These are phyloP conservation scores for Arachnopeziza araneosa DNA, from an alignment of 2,329 filamentous ascomycete genomes.

Conservation along the genomic window DNA sequence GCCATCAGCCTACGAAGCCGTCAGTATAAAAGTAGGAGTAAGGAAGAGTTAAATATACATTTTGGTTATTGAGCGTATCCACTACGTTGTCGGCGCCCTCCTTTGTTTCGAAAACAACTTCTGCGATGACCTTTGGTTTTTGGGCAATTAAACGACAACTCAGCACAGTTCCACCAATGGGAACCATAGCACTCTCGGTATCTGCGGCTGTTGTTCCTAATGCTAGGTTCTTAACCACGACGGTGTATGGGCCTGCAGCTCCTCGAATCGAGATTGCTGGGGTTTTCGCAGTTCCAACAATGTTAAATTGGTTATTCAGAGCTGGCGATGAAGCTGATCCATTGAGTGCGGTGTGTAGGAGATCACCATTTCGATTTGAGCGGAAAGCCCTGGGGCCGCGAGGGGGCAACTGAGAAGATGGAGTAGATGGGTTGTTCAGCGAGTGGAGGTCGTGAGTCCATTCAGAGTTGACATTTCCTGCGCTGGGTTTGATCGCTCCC, in stretches of 20 bases:
- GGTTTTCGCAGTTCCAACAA: constrained; percentile 31
- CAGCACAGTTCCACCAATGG: constrained; percentile 62
- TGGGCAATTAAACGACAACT: constrained; percentile 64
- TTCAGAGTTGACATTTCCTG: constrained; percentile 57
- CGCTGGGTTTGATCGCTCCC: constrained; percentile 28
- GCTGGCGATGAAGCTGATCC: constrained; percentile 28
- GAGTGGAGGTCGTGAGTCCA: constrained; percentile 68
- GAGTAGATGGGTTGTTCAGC: constrained; percentile 37
- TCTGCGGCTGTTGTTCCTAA: constrained; percentile 76
- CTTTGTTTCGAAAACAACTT: constrained; percentile 68
- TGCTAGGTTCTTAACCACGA: constrained; percentile 78
- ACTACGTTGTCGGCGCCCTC: constrained; percentile 71
- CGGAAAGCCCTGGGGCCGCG: constrained; percentile 24
- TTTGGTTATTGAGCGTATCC: constrained; percentile 72
- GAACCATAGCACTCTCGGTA: constrained; percentile 76
- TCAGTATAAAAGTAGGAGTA: background rate
- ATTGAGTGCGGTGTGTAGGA: constrained; percentile 22
- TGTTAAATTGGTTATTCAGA: constrained; percentile 30
- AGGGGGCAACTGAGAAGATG: constrained; percentile 35
- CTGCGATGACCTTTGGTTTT: constrained; percentile 67
- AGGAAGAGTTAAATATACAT: constrained; percentile 42
- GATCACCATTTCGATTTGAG: constrained; percentile 23
- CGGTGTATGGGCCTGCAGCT: constrained; percentile 63
- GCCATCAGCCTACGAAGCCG: constrained; percentile 58
- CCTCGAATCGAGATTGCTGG: constrained; percentile 61